phyloP scores from a whole-genome alignment of 1,284 basidiomycete genomes.

The Cryptococcus sp. region DNA sequence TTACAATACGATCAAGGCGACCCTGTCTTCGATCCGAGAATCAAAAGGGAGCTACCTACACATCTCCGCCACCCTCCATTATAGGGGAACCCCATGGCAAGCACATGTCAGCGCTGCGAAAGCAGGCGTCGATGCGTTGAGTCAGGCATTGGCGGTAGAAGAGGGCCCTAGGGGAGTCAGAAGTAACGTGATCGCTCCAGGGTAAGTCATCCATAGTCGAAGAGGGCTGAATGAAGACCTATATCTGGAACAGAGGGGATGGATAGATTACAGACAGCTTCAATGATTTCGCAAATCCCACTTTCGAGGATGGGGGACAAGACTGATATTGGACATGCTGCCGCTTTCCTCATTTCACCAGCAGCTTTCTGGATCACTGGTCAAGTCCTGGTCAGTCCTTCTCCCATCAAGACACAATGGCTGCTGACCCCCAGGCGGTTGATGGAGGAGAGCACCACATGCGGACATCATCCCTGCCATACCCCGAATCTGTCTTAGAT shows the following conservation, averaged over 20 bases:
- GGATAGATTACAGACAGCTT: slow-evolving; percentile 59
- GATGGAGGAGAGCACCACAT: slow-evolving; percentile 46
- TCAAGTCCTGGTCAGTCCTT: slow-evolving; percentile 48
- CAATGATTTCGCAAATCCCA: slow-evolving; percentile 49
- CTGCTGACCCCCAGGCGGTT: slow-evolving; percentile 27
- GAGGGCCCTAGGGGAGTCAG: slow-evolving; percentile 92
- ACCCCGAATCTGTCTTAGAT: slow-evolving; percentile 37
- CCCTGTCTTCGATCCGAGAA: slow-evolving; percentile 65
- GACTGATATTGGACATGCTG: slow-evolving; percentile 72
- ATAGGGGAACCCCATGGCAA: slow-evolving; percentile 85
- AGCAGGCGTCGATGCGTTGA: slow-evolving; percentile 86
- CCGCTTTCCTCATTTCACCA: slow-evolving; percentile 82
- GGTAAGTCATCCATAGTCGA: slow-evolving; percentile 27
- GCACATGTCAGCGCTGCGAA: slow-evolving; percentile 93
- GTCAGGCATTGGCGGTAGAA: slow-evolving; percentile 79
- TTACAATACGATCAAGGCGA: slow-evolving; percentile 92
- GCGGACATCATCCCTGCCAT: slow-evolving; percentile 28
- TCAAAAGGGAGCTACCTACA: slow-evolving; percentile 81
- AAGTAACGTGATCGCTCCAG: slow-evolving; percentile 87
- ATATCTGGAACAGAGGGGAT: slow-evolving; percentile 83
- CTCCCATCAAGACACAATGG: background rate
- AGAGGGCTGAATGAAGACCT: slow-evolving; percentile 47
- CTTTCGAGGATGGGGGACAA: slow-evolving; percentile 64
- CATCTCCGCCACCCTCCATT: slow-evolving; percentile 87
- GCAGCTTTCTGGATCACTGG: slow-evolving; percentile 80